A percentile compares a stretch with the other conserved stretches of the same genome.
These are phyloP conservation scores for Pelargonium cotyledonis DNA, from an alignment of 441 rosid genomes.

Conservation along the genomic window DNA sequence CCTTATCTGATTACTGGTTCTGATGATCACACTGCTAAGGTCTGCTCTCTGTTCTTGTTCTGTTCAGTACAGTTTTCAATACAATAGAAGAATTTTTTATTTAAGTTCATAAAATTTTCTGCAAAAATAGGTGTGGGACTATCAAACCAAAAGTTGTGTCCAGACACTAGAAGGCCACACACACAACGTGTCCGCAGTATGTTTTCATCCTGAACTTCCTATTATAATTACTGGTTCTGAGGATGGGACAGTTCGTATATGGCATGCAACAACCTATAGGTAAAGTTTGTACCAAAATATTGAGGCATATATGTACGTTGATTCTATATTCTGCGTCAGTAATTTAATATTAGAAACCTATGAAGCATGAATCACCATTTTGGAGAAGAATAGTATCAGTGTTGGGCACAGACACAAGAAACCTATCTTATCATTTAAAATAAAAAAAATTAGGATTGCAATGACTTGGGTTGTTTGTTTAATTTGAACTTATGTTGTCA, in stretches of 20 bases:
- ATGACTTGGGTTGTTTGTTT: no score
- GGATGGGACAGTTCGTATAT: conserved; percentile 67
- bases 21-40: conserved; percentile 95
- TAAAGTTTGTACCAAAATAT: conserved; percentile 18
- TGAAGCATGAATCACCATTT: no score
- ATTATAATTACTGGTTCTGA: conserved; percentile 71
- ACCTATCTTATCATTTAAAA: no score
- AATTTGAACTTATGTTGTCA: no score
- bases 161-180: conserved; percentile 70
- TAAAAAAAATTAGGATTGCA: no score
- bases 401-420: no score
- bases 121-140: conserved; percentile 57
- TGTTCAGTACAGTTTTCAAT: not conserved
- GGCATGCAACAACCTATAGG: conserved; percentile 65
- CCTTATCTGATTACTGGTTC: conserved; percentile 88
- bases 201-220: conserved; percentile 71
- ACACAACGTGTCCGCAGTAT: conserved; percentile 61
- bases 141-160: conserved; percentile 53
- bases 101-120: not conserved
- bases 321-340: not conserved
- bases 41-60: conserved; percentile 25
- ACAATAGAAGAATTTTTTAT: not conserved
- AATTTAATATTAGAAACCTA: not conserved
- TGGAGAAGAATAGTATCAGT: no score
- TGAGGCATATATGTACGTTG: not conserved